Evolutionary conservation across 116 monocot genomes (phyloP).

Genomic region (Cymodocea nodosa): DNA sequence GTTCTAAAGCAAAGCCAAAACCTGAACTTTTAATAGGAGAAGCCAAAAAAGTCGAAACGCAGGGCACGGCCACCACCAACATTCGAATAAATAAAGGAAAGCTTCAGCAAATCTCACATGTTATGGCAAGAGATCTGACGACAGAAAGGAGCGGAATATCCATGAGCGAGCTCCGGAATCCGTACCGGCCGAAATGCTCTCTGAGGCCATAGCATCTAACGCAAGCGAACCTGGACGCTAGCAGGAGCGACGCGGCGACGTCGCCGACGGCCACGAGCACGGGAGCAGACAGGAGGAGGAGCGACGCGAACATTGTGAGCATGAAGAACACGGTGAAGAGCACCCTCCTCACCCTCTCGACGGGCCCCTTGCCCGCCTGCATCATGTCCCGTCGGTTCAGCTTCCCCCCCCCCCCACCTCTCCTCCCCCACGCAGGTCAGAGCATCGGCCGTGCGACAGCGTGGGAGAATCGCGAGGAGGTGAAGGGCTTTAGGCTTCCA

Average conservation of each 20-base stretch:
- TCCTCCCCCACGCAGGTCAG: no score
- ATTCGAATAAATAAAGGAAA: background rate
- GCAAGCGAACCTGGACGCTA: constrained; percentile 59
- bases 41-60: background rate
- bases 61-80: background rate
- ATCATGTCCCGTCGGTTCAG: background rate
- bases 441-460: no score
- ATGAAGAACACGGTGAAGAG: constrained; percentile 64
- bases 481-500: no score
- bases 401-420: no score
- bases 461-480: no score
- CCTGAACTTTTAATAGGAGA: background rate
- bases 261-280: constrained; percentile 69
- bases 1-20: no score
- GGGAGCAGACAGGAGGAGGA: constrained; percentile 66
- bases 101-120: constrained; percentile 25
- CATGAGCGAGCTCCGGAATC: constrained; percentile 58
- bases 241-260: constrained; percentile 36
- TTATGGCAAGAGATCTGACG: constrained; percentile 57
- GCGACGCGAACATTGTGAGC: constrained; percentile 72
- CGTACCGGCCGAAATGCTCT: constrained; percentile 40
- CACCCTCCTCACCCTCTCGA: constrained; percentile 49
- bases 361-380: constrained; percentile 40
- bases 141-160: constrained; percentile 79
- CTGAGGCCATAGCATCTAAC: constrained; percentile 39